A percentile compares a stretch with the other conserved stretches of the same genome.
Conservation (phyloP, 2,329 filamentous ascomycete species). For the Phyllosticta citriasiana region DNA sequence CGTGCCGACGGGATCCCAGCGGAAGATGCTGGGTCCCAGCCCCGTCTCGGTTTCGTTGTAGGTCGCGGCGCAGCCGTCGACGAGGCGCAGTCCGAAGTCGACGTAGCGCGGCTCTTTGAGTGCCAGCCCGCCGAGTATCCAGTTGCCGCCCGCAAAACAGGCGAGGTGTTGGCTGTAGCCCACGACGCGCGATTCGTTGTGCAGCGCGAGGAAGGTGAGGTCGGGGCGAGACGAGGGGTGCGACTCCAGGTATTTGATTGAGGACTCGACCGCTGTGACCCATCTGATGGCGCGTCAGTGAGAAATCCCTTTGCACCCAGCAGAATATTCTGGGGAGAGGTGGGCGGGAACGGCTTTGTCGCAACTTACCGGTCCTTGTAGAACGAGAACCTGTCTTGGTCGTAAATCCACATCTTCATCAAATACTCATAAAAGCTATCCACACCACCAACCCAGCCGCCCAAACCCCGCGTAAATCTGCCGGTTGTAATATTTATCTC, state of each 20-base stretch:
- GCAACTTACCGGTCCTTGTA: conserved; percentile 55
- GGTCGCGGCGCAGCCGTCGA: conserved; percentile 62
- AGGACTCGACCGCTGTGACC: conserved; percentile 64
- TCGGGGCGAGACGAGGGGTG: conserved; percentile 58
- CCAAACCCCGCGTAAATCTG: conserved; percentile 52
- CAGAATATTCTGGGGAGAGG: no score
- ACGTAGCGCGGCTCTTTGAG: conserved; percentile 57
- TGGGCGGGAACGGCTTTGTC: no score
- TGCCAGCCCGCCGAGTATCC: conserved; percentile 69
- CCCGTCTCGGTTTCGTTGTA: conserved; percentile 49
- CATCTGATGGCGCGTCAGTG: conserved; percentile 34
- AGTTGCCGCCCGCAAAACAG: conserved; percentile 77
- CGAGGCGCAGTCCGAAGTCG: conserved; percentile 62
- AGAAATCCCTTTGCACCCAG: conserved; percentile 15
- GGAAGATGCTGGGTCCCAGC: conserved; percentile 59
- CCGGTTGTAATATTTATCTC: conserved; percentile 57
- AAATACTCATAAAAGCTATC: conserved; percentile 86
- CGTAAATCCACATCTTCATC: conserved; percentile 84
- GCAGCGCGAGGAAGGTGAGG: conserved; percentile 60
- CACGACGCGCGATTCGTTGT: conserved; percentile 33
- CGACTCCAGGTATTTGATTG: conserved; percentile 61
- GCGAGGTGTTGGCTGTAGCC: conserved; percentile 46
- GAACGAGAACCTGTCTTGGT: conserved; percentile 48
- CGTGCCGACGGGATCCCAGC: conserved; percentile 23
- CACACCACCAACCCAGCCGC: conserved; percentile 67